phyloP scores from a whole-genome alignment of 2,329 filamentous ascomycete species.

The Zalaria sp. region DNA sequence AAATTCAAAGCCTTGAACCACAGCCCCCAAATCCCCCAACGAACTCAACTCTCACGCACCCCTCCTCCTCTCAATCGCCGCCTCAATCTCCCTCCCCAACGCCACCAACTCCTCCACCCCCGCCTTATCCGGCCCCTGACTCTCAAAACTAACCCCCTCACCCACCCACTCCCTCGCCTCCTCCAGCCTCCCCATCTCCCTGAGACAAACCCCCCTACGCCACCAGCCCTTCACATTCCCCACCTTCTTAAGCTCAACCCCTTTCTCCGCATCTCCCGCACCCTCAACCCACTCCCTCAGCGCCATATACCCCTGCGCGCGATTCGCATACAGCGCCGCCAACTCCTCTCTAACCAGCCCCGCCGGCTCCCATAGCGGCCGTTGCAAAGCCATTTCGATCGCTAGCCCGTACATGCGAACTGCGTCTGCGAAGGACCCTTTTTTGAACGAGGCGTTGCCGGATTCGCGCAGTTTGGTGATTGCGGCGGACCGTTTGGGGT shows the following conservation, averaged over 20 bases:
- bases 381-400: constrained; percentile 70
- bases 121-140: constrained; percentile 30
- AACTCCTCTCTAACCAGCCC: constrained; percentile 77
- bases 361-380: constrained; percentile 79
- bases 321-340: constrained; percentile 64
- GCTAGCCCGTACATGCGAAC: constrained; percentile 73
- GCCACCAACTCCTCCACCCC: constrained; percentile 7
- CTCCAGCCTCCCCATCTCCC: constrained; percentile 78
- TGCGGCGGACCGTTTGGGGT: constrained; percentile 79
- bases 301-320: constrained; percentile 82
- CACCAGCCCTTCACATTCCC: constrained; percentile 95
- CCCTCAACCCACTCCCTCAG: constrained; percentile 72
- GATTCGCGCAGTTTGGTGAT: constrained; percentile 83
- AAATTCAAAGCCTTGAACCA: too few relatives aligned
- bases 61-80: constrained; percentile 6
- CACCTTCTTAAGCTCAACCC: constrained; percentile 71
- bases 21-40: too few relatives aligned
- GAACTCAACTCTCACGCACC: background rate
- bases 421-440: constrained; percentile 60
- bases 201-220: constrained; percentile 67
- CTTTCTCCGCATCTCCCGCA: constrained; percentile 73
- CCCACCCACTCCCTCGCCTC: constrained; percentile 72
- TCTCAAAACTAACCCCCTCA: constrained; percentile 70
- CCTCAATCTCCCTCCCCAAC: constrained; percentile 6
- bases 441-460: constrained; percentile 72